Evolutionary conservation across 805 yeast species (phyloP).

Genomic region (Schwanniomyces polymorphus): DNA sequence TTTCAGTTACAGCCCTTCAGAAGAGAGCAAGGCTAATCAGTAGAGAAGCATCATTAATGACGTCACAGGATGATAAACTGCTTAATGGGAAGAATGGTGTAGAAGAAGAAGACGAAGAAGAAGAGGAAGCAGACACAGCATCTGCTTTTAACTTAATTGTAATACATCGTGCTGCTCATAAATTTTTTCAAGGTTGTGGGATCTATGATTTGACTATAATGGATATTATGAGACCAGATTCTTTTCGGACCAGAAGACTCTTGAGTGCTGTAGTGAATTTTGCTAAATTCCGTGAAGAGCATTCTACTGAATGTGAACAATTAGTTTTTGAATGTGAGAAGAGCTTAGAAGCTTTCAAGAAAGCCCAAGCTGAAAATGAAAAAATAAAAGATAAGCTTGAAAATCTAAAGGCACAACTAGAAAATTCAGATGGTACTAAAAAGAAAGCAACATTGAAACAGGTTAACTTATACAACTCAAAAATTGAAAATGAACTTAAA

Average conservation of each 20-base stretch:
- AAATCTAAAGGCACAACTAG: slow-evolving; percentile 31
- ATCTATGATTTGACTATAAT: slow-evolving; percentile 71
- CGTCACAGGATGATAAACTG: slow-evolving; percentile 6
- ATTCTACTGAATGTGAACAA: slow-evolving; percentile 66
- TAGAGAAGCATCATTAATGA: slow-evolving; percentile 5
- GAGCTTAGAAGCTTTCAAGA: slow-evolving; percentile 40
- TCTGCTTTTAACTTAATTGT: slow-evolving; percentile 51
- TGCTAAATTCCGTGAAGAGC: slow-evolving; percentile 80
- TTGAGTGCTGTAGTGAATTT: slow-evolving; percentile 83
- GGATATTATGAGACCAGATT: slow-evolving; percentile 80
- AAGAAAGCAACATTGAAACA: slow-evolving; percentile 40
- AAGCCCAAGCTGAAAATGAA: slow-evolving; percentile 39
- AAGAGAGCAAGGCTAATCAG: slow-evolving; percentile 12
- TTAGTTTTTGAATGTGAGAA: slow-evolving; percentile 55
- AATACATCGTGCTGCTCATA: slow-evolving; percentile 58
- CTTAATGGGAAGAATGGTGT: slow-evolving; percentile 5
- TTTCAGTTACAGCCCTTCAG: slow-evolving; percentile 33
- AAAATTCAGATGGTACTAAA: slow-evolving; percentile 19
- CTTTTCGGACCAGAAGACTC: slow-evolving; percentile 59
- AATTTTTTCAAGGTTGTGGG: slow-evolving; percentile 71
- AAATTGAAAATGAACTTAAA: slow-evolving; percentile 62
- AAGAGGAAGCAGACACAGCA: slow-evolving; percentile 31
- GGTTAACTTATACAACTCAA: slow-evolving; percentile 45
- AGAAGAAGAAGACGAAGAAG: slow-evolving; percentile 15
- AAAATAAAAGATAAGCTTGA: slow-evolving; percentile 36